Evolutionary conservation across 2,329 filamentous ascomycete genomes (phyloP), one percentile per base, ranked within the genome.

Genomic region (Xylariaceae sp.): DNA sequence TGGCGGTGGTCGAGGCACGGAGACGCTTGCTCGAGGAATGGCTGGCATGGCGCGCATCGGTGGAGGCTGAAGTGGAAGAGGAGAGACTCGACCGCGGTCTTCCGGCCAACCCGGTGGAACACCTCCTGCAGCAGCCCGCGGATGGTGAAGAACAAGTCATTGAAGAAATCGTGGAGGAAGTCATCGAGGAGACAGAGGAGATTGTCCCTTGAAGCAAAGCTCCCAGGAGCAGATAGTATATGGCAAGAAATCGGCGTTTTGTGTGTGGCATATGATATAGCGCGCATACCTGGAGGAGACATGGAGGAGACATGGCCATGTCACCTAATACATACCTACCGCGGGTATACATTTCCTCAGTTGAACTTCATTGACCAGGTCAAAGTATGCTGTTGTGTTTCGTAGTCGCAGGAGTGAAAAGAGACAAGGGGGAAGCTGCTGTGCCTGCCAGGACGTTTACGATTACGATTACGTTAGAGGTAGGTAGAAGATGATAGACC

Each of bases 131-230:
- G 67, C 77, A 82, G 72, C 80, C 79, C 13, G 83, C 82, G 48
- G 84, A 85, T 66, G 86, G 84, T 61, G 84, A 89, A 75, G 89
- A 89, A 65, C 80, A 84, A 70, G 86, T 95, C 63, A 92, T 97
- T 64, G 94, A 97, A 77, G 89, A 93, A 79, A 88, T 90, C 67
- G 86, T 90, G 65, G 88, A 91, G 77, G 92, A 97, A 78, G 93
- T 87, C 18, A 75, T 87, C 55, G 84, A 92, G 77, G 89, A 97
- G 83, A 88, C 81, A 60, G 94, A 97, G 81, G 94, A 97, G 76
- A 76, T 86, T 66, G 72, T 86, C 55, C 64, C 70, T 53, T 73
- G 59, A 59, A 15, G n/a, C 2, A 37, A 34, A 17, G 37, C 48
- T 23, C 2, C 17, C 2, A 6, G 4, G 37, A 44, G 34, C 23